Evolutionary conservation across 176 grass and related monocot species (phyloP).

Genomic region (Cocos nucifera): DNA sequence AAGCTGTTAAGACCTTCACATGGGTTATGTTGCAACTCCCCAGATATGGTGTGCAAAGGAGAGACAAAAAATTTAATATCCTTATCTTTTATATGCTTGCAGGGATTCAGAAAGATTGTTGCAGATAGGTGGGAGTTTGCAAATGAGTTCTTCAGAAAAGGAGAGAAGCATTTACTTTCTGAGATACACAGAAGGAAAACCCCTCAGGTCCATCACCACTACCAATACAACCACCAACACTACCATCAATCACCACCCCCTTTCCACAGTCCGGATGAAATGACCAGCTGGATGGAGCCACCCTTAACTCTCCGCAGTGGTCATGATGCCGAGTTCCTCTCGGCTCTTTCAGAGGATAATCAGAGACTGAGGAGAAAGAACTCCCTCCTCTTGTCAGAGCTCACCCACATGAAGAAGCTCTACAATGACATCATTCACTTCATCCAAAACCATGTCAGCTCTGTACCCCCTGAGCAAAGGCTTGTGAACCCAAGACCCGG

Average conservation of each 20-base stretch:
- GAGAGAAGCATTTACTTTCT: constrained; percentile 76
- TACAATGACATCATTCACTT: constrained; percentile 96
- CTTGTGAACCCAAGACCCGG: constrained; percentile 7
- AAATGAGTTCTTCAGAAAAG: constrained; percentile 94
- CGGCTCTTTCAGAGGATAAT: constrained; percentile 83
- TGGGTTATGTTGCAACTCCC: too few species aligned
- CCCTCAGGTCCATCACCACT: constrained; percentile 31
- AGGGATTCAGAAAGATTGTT: constrained; percentile 97
- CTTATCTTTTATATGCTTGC: neutral
- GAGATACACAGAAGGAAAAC: constrained; percentile 84
- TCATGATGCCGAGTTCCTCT: constrained; percentile 35
- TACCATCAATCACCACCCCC: constrained; percentile 17
- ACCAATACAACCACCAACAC: neutral
- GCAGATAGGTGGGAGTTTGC: constrained; percentile 95
- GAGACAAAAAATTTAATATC: neutral
- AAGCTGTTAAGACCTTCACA: too few species aligned
- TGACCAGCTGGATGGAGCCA: constrained; percentile 12
- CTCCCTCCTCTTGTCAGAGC: constrained; percentile 70
- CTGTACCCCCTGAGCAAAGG: constrained; percentile 32
- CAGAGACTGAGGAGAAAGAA: constrained; percentile 63
- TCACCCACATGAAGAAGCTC: constrained; percentile 94
- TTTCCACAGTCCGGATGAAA: constrained; percentile 31
- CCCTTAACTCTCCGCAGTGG: neutral
- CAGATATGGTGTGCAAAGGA: too few species aligned
- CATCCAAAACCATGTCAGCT: constrained; percentile 71